phyloP scores from a whole-genome alignment of 345 rosid genomes.

The Toxicodendron radicans region DNA sequence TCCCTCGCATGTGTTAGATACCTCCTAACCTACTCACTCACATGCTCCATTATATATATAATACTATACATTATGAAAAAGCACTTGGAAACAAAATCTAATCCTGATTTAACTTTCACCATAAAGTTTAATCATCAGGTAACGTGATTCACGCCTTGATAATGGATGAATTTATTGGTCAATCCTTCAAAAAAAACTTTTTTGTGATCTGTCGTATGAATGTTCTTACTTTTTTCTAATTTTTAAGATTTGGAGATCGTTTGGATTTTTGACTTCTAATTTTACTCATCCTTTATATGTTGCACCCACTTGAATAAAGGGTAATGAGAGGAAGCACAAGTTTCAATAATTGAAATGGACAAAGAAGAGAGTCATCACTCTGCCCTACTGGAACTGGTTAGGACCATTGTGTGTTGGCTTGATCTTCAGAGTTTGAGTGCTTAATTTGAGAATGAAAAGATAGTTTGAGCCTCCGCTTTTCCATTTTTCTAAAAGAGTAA shows the following conservation, averaged over 20 bases:
- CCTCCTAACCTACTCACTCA: constrained; percentile 39
- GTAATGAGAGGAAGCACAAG: not conserved
- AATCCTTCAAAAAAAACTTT: not conserved
- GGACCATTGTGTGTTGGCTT: constrained; percentile 22
- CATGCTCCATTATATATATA: constrained; percentile 29
- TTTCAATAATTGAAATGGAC: constrained; percentile 34
- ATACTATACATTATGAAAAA: no score
- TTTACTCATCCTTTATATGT: no score
- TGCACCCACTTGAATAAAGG: no score
- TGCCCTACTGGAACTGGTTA: constrained; percentile 24
- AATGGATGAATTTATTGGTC: constrained; percentile 1
- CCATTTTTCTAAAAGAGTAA: no score
- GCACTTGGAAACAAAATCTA: no score
- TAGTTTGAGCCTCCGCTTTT: not conserved
- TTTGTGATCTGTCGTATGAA: constrained; percentile 12
- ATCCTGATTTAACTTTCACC: no score
- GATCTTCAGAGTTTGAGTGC: constrained; percentile 9
- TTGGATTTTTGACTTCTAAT: not conserved
- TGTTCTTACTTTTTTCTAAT: not conserved
- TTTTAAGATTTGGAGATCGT: not conserved
- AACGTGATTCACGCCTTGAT: no score
- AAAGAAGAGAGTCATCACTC: constrained; percentile 13
- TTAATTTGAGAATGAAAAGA: constrained; percentile 6
- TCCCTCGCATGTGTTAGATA: constrained; percentile 35
- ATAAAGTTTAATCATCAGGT: not conserved